phyloP scores from a whole-genome alignment of 1,139 yeast genomes.

The Saccharomyces pastorianus region DNA sequence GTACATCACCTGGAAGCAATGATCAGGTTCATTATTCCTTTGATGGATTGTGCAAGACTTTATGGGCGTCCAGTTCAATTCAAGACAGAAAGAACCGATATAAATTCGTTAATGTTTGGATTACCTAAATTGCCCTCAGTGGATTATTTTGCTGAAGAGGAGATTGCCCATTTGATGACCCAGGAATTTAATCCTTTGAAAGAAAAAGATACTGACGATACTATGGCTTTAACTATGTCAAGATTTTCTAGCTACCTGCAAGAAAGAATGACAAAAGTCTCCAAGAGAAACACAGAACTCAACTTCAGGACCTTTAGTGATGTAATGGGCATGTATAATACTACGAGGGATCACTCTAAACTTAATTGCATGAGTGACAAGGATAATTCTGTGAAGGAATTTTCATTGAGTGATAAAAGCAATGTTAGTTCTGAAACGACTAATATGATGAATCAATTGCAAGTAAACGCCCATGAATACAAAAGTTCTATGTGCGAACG shows the following conservation, averaged over 20 bases:
- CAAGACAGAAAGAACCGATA: constrained; percentile 19
- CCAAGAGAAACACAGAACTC: constrained; percentile 6
- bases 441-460: background rate
- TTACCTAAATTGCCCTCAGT: constrained; percentile 25
- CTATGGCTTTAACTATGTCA: constrained; percentile 8
- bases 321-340: background rate
- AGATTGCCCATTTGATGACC: constrained; percentile 6
- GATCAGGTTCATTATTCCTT: constrained; percentile 25
- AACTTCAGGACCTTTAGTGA: constrained; percentile 4
- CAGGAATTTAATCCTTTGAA: background rate
- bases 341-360: background rate
- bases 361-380: background rate
- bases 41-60: constrained; percentile 23
- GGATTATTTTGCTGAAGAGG: constrained; percentile 21
- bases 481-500: background rate
- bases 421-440: background rate
- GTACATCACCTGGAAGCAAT: constrained; percentile 24
- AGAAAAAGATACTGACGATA: constrained; percentile 5
- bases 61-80: constrained; percentile 30
- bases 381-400: background rate
- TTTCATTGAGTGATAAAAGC: background rate
- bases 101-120: constrained; percentile 25
- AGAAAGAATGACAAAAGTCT: constrained; percentile 7
- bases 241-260: constrained; percentile 5
- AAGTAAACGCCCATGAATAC: background rate